Conservation (phyloP, 1,139 yeast species). For the Yamadazyma conglobata region DNA sequence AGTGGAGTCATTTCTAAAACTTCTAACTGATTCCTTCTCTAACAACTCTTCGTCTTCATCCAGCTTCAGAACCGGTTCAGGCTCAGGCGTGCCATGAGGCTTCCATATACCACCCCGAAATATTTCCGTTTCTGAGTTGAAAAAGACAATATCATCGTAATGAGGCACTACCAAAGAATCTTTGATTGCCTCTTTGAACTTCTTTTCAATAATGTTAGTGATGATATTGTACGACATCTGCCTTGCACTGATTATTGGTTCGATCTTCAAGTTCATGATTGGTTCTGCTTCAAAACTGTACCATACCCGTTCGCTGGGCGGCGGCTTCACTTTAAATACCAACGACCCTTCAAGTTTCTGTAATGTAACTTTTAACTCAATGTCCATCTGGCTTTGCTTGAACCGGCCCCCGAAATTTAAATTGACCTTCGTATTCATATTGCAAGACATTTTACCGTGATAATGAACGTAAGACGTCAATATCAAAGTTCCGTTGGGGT, state of each 20-base stretch:
- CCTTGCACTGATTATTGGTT: constrained; percentile 84
- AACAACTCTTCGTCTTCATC: constrained; percentile 3
- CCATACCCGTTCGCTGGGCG: constrained; percentile 91
- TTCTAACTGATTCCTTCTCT: constrained; percentile 1
- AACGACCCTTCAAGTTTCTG: constrained; percentile 72
- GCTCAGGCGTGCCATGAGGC: constrained; percentile 9
- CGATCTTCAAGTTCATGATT: constrained; percentile 65
- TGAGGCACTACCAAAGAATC: constrained; percentile 81
- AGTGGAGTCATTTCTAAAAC: neutral
- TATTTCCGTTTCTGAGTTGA: constrained; percentile 57
- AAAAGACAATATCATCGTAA: constrained; percentile 84
- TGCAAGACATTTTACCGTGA: constrained; percentile 68
- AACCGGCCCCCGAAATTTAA: constrained; percentile 63
- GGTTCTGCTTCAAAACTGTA: constrained; percentile 85
- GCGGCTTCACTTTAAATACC: constrained; percentile 69
- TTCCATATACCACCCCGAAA: constrained; percentile 96
- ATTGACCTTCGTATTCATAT: constrained; percentile 74
- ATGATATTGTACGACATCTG: constrained; percentile 74
- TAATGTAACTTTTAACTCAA: constrained; percentile 69
- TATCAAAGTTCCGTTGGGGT: constrained; percentile 79
- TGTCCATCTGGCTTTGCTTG: constrained; percentile 73
- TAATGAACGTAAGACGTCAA: constrained; percentile 63
- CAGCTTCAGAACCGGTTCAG: neutral
- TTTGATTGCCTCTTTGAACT: constrained; percentile 72
- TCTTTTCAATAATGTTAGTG: constrained; percentile 74